Conservation (phyloP, 1,284 basidiomycete species). For the Inonotus hispidus region DNA sequence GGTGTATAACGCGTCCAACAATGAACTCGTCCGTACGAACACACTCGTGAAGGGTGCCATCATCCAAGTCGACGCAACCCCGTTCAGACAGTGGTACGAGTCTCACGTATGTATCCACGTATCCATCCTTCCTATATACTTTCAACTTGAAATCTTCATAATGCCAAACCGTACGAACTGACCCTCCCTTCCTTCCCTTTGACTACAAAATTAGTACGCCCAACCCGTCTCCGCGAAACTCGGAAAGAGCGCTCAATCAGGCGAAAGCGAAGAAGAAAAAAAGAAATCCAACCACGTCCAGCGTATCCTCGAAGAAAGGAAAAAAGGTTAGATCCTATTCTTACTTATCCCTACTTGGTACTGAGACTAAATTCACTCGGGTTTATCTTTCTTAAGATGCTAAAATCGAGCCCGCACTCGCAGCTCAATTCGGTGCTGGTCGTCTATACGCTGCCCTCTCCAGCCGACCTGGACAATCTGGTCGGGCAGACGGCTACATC, state of each 20-base stretch:
- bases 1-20: constrained; percentile 98
- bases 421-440: constrained; percentile 82
- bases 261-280: constrained; percentile 50
- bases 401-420: constrained; percentile 86
- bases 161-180: no score
- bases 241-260: constrained; percentile 49
- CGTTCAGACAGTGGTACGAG: constrained; percentile 99
- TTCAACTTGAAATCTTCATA: constrained; percentile 5
- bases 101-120: constrained; percentile 65
- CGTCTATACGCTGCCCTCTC: constrained; percentile 86
- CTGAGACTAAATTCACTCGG: constrained; percentile 9
- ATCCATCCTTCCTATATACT: background rate
- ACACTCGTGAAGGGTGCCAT: constrained; percentile 93
- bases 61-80: constrained; percentile 93
- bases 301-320: constrained; percentile 81
- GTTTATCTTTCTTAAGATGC: constrained; percentile 46
- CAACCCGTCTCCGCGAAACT: constrained; percentile 86
- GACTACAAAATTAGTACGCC: constrained; percentile 72
- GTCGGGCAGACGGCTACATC: constrained; percentile 91
- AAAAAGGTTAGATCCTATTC: constrained; percentile 58
- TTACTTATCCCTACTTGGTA: constrained; percentile 12
- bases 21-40: constrained; percentile 97
- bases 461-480: constrained; percentile 91
- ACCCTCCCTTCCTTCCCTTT: no score
- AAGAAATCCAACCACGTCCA: constrained; percentile 88